Evolutionary conservation across 371 early-diverging fungal species (phyloP), one percentile per base, ranked within the genome.

Genomic region (Mycotypha africana): DNA sequence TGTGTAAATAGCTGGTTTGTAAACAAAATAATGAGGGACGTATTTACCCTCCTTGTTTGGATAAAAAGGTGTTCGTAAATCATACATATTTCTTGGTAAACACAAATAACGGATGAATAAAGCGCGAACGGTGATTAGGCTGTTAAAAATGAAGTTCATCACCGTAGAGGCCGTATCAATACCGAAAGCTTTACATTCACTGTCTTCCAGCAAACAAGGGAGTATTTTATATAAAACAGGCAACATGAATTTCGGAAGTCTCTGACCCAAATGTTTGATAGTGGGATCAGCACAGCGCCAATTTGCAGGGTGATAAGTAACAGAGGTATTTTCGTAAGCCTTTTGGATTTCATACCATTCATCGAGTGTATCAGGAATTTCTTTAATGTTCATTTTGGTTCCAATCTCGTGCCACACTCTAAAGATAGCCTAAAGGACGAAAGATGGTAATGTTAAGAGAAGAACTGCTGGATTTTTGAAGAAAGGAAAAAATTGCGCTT

Each of bases 341-440:
- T 71, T 56, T 31, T 62, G 47, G 39, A 73, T 67, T 8, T 42
- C 43, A 3, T 21, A 33, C 37, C 79, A 51, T n/a, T 60, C 73
- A 17, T 70, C 63, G 3, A 58, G n/a, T 6, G 74, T 63, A 9
- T 54, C 51, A 2, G 78, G 81, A 25, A 81, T 78, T 51, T 70
- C 62, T 43, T 73, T 57, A 24, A 81, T 77, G 5, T 62, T 56
- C 75, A 78, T 71, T 12, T 53, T 38, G 12, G 38, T 39, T 1
- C 74, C 74, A 41, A 63, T 45, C 30, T 58, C 50, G 21, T 51
- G 54, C 78, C 78, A 79, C 0, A 72, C 45, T 17, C 54, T 68
- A 28, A 59, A 72, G 23, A 60, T 49, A 7, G 63, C 63, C 60
- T 61, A 35, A 14, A 36, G 32, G n/a, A 30, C 14, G 4, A 10